Evolutionary conservation across 257 asterid species (phyloP).

Genomic region (Gentiana straminea): DNA sequence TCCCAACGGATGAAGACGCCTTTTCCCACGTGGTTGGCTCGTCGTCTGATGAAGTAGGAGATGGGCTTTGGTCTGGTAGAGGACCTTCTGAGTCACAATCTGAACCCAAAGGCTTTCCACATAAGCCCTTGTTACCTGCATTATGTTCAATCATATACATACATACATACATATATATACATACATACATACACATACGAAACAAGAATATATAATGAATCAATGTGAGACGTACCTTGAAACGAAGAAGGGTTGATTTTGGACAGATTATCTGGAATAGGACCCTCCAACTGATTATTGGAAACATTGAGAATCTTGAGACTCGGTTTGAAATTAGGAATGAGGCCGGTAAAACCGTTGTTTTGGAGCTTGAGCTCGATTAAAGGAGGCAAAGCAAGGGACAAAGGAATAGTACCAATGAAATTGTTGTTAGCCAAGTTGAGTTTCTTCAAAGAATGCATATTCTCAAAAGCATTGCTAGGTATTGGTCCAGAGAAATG

Average conservation of each 20-base stretch:
- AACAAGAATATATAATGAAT: background rate
- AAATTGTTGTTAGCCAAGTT: constrained; percentile 49
- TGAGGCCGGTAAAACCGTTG: constrained; percentile 52
- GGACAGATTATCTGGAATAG: constrained; percentile 39
- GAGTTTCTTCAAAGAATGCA: constrained; percentile 69
- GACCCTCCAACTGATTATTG: constrained; percentile 67
- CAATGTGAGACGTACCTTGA: constrained; percentile 24
- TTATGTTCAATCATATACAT: background rate
- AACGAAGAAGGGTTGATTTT: constrained; percentile 50
- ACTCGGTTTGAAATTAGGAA: constrained; percentile 37
- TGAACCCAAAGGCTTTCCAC: constrained; percentile 52
- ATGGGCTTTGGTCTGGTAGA: constrained; percentile 33
- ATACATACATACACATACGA: background rate
- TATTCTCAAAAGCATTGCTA: constrained; percentile 50
- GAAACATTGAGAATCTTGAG: constrained; percentile 53
- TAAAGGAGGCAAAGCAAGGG: constrained; percentile 47
- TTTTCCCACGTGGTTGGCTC: background rate
- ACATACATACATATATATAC: background rate
- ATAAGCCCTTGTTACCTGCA: constrained; percentile 64
- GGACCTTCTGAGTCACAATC: constrained; percentile 26
- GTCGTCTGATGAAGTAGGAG: background rate
- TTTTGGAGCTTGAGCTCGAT: constrained; percentile 59
- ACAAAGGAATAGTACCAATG: constrained; percentile 51
- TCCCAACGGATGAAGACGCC: background rate
- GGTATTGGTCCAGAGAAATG: constrained; percentile 54